Conservation (phyloP, 345 rosid genomes). For the Schrenkiella parvula region DNA sequence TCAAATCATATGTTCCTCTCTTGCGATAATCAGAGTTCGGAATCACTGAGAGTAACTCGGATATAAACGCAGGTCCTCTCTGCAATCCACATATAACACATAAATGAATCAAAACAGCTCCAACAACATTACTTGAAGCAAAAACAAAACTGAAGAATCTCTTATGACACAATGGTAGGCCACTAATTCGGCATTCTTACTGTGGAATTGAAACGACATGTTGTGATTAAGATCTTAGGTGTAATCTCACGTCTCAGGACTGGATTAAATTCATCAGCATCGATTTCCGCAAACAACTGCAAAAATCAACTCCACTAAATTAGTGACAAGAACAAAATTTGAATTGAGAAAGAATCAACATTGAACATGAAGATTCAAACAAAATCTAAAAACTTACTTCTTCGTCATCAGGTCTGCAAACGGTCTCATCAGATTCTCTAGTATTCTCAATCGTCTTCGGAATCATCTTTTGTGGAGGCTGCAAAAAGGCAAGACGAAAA, state of each 20-base stretch:
- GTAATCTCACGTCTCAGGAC: constrained; percentile 49
- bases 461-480: constrained; percentile 65
- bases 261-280: constrained; percentile 82
- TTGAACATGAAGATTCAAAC: not conserved
- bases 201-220: constrained; percentile 86
- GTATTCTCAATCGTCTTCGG: constrained; percentile 95
- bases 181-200: constrained; percentile 65
- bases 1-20: constrained; percentile 91
- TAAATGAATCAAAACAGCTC: not conserved
- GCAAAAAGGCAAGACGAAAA: constrained; percentile 6
- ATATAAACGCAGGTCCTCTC: constrained; percentile 86
- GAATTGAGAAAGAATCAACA: not conserved
- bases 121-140: not conserved
- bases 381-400: constrained; percentile 55
- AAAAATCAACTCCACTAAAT: not conserved
- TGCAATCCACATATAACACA: constrained; percentile 28
- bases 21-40: constrained; percentile 76
- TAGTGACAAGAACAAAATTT: not conserved
- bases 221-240: constrained; percentile 80
- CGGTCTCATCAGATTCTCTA: constrained; percentile 81
- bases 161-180: too few species aligned
- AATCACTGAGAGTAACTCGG: constrained; percentile 69
- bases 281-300: constrained; percentile 80
- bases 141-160: not conserved
- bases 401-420: constrained; percentile 87